Percentiles rank a stretch among this genome's conserved stretches.
phyloP scores from a whole-genome alignment of 768 basidiomycete genomes.

The Lepiota venenata region DNA sequence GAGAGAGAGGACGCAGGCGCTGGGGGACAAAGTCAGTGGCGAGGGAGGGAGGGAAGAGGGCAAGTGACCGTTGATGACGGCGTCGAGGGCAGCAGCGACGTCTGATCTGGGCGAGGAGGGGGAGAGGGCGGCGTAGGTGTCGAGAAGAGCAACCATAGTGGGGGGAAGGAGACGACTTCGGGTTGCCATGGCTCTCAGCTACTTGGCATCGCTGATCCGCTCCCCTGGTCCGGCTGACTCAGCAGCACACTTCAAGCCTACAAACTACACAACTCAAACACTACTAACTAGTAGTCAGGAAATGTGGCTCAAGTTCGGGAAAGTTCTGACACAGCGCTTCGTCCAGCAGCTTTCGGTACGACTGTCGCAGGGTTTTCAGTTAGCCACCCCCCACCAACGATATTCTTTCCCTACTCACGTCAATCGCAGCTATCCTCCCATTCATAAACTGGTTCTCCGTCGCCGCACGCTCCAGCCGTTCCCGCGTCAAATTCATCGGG shows the following conservation, averaged over 20 bases:
- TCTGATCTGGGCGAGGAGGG: constrained; percentile 43
- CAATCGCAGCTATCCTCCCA: constrained; percentile 78
- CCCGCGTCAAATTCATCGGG: constrained; percentile 78
- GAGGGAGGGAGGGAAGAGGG: background rate
- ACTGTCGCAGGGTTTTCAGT: constrained; percentile 39
- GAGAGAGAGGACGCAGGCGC: constrained; percentile 49
- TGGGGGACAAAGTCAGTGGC: constrained; percentile 17
- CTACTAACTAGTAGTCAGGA: constrained; percentile 14
- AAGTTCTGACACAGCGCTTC: constrained; percentile 72
- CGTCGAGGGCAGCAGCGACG: constrained; percentile 44
- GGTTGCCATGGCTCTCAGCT: constrained; percentile 24
- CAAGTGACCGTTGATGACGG: constrained; percentile 46
- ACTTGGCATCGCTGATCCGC: constrained; percentile 13
- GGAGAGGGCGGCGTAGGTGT: constrained; percentile 45
- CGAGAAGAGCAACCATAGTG: constrained; percentile 44
- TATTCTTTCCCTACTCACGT: constrained; percentile 37
- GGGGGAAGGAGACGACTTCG: constrained; percentile 10
- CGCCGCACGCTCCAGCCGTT: constrained; percentile 76
- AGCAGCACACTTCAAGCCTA: background rate
- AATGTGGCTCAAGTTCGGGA: constrained; percentile 52
- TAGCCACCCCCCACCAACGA: background rate
- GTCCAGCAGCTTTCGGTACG: constrained; percentile 64
- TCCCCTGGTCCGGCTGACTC: constrained; percentile 7
- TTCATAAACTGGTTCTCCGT: constrained; percentile 93
- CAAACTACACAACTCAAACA: constrained; percentile 2